Evolutionary conservation across 805 yeast genomes (phyloP).

Genomic region (Candida gorgasii): DNA sequence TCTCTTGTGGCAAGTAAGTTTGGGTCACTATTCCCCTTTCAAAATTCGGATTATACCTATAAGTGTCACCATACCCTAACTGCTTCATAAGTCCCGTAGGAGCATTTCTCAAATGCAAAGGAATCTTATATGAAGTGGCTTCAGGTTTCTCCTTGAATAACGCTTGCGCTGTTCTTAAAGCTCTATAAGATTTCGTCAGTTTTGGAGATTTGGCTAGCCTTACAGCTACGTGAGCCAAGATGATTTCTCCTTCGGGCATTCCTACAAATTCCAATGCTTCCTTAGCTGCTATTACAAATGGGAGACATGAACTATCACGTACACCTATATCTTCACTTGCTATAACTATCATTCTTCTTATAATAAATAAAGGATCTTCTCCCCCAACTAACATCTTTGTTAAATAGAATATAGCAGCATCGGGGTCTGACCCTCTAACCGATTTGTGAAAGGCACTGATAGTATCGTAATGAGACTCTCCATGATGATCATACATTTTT

Average conservation of each 20-base stretch:
- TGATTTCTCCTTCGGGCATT: conserved; percentile 89
- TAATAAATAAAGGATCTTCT: conserved; percentile 87
- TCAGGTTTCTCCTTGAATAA: conserved; percentile 59
- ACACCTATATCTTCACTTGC: conserved; percentile 95
- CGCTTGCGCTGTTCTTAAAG: conserved; percentile 66
- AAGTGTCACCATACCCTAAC: conserved; percentile 78
- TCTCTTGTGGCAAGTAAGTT: conserved; percentile 68
- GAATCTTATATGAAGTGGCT: conserved; percentile 63
- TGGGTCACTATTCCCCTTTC: conserved; percentile 73
- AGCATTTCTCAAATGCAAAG: conserved; percentile 87
- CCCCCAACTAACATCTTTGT: conserved; percentile 91
- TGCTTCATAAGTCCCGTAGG: conserved; percentile 92
- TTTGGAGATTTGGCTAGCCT: conserved; percentile 83
- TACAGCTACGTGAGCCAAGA: conserved; percentile 91
- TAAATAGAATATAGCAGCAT: conserved; percentile 86
- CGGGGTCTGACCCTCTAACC: conserved; percentile 83
- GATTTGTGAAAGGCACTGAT: conserved; percentile 95
- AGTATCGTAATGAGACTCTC: conserved; percentile 92
- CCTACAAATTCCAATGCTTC: conserved; percentile 90
- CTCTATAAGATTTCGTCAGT: conserved; percentile 83
- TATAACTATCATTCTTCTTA: conserved; percentile 88
- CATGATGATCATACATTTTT: conserved; percentile 76
- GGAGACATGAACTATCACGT: conserved; percentile 77
- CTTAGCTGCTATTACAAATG: conserved; percentile 83
- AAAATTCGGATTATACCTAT: conserved; percentile 86